Percentiles rank a stretch among this genome's conserved stretches.
Evolutionary conservation across 139 green algal genomes (phyloP).

Genomic region (Dunaliella primolecta): DNA sequence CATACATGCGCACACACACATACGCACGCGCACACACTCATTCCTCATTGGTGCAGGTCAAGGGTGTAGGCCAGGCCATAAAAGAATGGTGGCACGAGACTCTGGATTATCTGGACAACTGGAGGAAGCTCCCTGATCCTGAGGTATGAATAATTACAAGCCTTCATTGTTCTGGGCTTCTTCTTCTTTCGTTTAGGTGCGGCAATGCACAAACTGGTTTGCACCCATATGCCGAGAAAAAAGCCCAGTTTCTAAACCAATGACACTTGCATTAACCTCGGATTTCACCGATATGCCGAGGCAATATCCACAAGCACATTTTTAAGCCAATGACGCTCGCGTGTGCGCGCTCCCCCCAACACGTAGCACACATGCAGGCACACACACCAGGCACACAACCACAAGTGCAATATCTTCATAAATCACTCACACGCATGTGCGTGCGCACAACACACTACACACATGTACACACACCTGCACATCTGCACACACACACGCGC

Average conservation of each 20-base stretch:
- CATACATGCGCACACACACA: not conserved
- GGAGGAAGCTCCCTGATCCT: not conserved
- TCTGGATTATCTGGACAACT: conserved; percentile 8
- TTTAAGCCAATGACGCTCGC: not conserved
- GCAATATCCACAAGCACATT: too few species aligned
- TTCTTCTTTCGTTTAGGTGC: not conserved
- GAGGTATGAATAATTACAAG: not conserved
- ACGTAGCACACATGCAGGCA: too few species aligned
- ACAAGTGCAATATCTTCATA: too few species aligned
- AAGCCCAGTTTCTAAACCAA: not conserved
- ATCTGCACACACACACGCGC: not conserved
- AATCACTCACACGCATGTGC: not conserved
- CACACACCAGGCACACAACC: too few species aligned
- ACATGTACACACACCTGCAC: not conserved
- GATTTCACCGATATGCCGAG: too few species aligned
- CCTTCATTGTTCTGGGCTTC: not conserved
- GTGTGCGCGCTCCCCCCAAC: too few species aligned
- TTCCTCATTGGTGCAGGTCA: not conserved
- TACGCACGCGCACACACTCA: not conserved
- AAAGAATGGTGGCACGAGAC: not conserved
- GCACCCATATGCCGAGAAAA: not conserved
- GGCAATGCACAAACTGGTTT: not conserved
- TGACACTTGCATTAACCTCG: too few species aligned
- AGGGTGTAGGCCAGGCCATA: not conserved
- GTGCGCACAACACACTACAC: not conserved